Base-by-base conservation (phyloP, 495 filamentous ascomycete species). In the Aspergillus biplanus region DNA sequence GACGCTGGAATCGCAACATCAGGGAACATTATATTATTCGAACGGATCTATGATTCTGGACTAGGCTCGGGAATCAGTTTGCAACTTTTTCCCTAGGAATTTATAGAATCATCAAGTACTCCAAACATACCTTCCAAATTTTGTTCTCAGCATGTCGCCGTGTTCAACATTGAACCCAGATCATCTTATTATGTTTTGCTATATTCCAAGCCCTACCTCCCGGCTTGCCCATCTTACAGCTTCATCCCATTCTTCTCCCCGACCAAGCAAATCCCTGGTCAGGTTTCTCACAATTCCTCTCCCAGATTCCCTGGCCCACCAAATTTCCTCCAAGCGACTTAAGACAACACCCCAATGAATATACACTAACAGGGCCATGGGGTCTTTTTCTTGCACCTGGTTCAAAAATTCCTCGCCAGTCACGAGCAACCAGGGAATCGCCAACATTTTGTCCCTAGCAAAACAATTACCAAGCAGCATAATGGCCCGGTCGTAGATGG, bases 261-360 rank as follows among this genome's bases (percentile, higher is more conserved):
- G 12, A 9, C 11, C 39, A 44, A 44, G 39, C 4, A 11, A 6
- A 9, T n/a, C 39, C 21, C 21, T 27, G 39, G 11, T 6, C 7
- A 44, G n/a, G n/a, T 44, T n/a, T 44, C n/a, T n/a, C 7, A 44
- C 39, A n/a, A 44, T 44, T 44, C n/a, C n/a, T n/a, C n/a, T 44
- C 7, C 39, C 39, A 44, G n/a, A 8, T n/a, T 6, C n/a, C n/a
- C 39, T 44, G 11, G 39, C 39, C 39, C 39, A 44, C 39, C 39
- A 44, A 12, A 44, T 44, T 4, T 44, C n/a, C n/a, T 44, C 39
- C n/a, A 44, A 44, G 7, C 39, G 39, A n/a, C 39, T 12, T 44
- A 44, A n/a, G 0, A 44, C 12, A n/a, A 44, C 39, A 44, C 39
- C 39, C 39, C 39, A 44, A 44, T 44, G 39, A 44, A 44, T 11